Evolutionary conservation across 1,284 basidiomycete species (phyloP), one percentile per base, ranked within the genome.

Genomic region (Thelephora terrestris): DNA sequence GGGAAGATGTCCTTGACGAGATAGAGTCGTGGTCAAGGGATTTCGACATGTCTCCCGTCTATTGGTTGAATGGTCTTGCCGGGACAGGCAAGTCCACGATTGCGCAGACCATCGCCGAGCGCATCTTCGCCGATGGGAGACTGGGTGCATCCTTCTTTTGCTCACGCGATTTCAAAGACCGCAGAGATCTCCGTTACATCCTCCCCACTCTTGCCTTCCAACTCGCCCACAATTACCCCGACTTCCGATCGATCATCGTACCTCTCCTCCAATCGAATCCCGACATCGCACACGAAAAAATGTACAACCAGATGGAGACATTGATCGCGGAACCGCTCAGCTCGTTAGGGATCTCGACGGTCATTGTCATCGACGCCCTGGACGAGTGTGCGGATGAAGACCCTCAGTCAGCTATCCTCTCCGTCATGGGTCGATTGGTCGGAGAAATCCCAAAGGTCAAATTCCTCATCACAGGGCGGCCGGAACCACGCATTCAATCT

Each of bases 101-200:
- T n/a, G 54, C 55, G 16, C 48, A 49, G 24, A 51, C 49, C 2
- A 17, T 47, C 24, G 38, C 46, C 16, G 18, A 47, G 20, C 5
- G 2, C 5, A 16, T 37, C 5, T 16, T 18, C 16, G 35, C 35
- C 16, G 20, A 37, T 18, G 35, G 35, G 16, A 16, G 20, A 16
- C 35, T 37, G 4, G 35, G 35, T 16, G 35, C 35, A 16, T 16
- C 16, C 20, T 37, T 37, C 35, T 37, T 37, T 37, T n/a, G n/a
- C n/a, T n/a, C n/a, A n/a, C n/a, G n/a, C n/a, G n/a, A n/a, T n/a
- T n/a, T n/a, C n/a, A n/a, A n/a, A n/a, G n/a, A n/a, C n/a, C n/a
- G n/a, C n/a, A n/a, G n/a, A n/a, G n/a, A n/a, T 37, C 16, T 37
- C 20, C 35, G 20, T 18, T 37, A 16, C 16, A 37, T 37, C 5